Base-by-base conservation (phyloP, 169 alveolate genomes). In the Theileria luwenshuni region DNA sequence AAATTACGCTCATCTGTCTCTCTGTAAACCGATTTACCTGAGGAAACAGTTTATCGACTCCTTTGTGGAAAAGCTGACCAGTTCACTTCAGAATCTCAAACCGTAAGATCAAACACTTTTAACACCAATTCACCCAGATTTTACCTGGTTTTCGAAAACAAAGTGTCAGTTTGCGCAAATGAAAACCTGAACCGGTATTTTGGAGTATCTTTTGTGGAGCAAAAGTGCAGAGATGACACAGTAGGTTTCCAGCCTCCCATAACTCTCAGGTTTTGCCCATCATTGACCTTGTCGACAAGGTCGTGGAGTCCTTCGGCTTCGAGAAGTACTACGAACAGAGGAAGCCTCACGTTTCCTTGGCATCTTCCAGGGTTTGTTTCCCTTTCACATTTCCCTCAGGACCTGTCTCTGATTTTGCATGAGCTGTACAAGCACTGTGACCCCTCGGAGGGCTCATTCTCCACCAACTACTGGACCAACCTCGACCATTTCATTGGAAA, bases 341-440 rank as follows among this genome's bases (percentile, higher is more conserved):
- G 62, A 60, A 41, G 38, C 86, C 86, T 5, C 86, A 79, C 27
- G 83, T 79, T n/a, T 79, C 86, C 35, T 71, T 79, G 30, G 86
- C 86, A 6, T 74, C 71, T 2, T 70, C 83, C 0, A 63, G 83
- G 67, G 85, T 76, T 25, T 41, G 85, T 7, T 30, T 45, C n/a
- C 33, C 49, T 2, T 27, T 19, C 8, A 41, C 5, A 5, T 6
- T 8, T 5, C 2, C 0, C 27, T 54, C 52, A 59, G 85, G 71
- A 79, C 27, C 45, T 79, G 1, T 67, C 67, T 0, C 59, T 25
- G 49, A 77, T 61, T 7, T 33, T 79, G 83, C 17, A 47, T 2
- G 38, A 13, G 47, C 45, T 79, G 28, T 79, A 79, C 54, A 45
- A 32, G 43, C 21, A 32, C 8, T 23, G 19, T 7, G 25, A 42